Percentiles rank a stretch among this genome's conserved stretches.
Evolutionary conservation across 1,284 basidiomycete genomes (phyloP).

Genomic region (Ustilago sp.): DNA sequence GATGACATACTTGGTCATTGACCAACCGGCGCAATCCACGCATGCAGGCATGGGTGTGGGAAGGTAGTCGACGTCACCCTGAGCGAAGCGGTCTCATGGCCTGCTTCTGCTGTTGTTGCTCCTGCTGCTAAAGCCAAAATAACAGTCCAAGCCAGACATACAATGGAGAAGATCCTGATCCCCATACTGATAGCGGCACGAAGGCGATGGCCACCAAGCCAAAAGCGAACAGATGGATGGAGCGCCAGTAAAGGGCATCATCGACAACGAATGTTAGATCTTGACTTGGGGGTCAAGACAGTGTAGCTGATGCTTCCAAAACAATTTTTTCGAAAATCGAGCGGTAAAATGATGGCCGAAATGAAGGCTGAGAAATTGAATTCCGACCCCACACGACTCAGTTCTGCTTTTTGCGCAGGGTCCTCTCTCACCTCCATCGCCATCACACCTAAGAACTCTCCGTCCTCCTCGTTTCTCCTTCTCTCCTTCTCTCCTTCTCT

Average conservation of each 20-base stretch:
- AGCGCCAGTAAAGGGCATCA: neutral
- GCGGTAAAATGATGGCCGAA: neutral
- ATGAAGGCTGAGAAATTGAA: neutral
- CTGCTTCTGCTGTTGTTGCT: neutral
- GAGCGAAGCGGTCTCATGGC: too few species aligned
- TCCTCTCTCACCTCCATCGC: constrained; percentile 6
- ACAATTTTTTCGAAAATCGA: neutral
- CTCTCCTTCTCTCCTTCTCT: too few species aligned
- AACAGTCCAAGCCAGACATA: neutral
- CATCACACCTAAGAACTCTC: neutral
- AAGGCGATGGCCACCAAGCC: neutral
- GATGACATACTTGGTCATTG: too few species aligned
- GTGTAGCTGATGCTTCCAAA: too few species aligned
- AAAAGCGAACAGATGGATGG: neutral
- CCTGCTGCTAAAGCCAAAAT: neutral
- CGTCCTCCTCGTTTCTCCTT: neutral
- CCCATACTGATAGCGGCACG: neutral
- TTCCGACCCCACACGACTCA: neutral
- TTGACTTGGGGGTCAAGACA: too few species aligned
- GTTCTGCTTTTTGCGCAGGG: constrained; percentile 12
- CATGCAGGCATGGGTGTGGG: too few species aligned
- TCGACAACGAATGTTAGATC: too few species aligned
- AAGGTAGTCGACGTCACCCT: neutral
- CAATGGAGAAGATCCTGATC: neutral
- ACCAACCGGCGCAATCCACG: too few species aligned